Evolutionary conservation across 257 asterid species (phyloP).

Genomic region (Paulownia fortunei): DNA sequence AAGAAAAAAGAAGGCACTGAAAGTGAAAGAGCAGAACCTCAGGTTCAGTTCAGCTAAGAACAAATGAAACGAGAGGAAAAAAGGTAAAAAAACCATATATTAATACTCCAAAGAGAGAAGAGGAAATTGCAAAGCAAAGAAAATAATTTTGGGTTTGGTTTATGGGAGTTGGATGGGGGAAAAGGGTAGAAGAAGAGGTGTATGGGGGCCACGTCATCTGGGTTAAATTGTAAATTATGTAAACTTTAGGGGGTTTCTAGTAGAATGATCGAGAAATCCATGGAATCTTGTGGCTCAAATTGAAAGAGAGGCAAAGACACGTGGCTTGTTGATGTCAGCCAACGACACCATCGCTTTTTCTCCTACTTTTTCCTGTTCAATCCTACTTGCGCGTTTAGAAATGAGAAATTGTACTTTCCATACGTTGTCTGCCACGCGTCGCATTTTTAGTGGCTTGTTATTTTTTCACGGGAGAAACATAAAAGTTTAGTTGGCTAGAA

Average conservation of each 20-base stretch:
- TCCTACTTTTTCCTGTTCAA: conserved; percentile 1
- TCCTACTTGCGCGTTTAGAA: conserved; percentile 40
- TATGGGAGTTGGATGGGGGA: conserved; percentile 22
- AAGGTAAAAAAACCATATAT: background rate
- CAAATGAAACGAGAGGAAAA: background rate
- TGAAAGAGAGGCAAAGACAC: conserved; percentile 59
- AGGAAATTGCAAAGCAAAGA: conserved; percentile 31
- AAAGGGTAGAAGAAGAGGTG: conserved; percentile 3
- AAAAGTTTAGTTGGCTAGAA: background rate
- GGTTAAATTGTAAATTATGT: conserved; percentile 22
- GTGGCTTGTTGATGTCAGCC: conserved; percentile 61
- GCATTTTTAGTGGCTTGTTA: conserved; percentile 16
- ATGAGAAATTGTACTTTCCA: conserved; percentile 23
- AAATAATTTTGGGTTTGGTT: conserved; percentile 28
- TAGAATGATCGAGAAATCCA: conserved; percentile 58
- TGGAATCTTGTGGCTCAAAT: conserved; percentile 72
- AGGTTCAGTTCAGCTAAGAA: background rate
- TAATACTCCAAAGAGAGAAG: conserved; percentile 24
- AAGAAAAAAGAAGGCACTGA: conserved; percentile 14
- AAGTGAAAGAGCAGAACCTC: background rate
- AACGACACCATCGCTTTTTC: conserved; percentile 46
- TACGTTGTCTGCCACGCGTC: conserved; percentile 32
- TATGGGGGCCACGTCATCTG: conserved; percentile 65
- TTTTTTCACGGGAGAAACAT: conserved; percentile 11
- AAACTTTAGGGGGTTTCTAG: background rate